A percentile compares a stretch with the other conserved stretches of the same genome.
Evolutionary conservation across 352 stramenopile species (phyloP).

Genomic region (Globisporangium alternatum): DNA sequence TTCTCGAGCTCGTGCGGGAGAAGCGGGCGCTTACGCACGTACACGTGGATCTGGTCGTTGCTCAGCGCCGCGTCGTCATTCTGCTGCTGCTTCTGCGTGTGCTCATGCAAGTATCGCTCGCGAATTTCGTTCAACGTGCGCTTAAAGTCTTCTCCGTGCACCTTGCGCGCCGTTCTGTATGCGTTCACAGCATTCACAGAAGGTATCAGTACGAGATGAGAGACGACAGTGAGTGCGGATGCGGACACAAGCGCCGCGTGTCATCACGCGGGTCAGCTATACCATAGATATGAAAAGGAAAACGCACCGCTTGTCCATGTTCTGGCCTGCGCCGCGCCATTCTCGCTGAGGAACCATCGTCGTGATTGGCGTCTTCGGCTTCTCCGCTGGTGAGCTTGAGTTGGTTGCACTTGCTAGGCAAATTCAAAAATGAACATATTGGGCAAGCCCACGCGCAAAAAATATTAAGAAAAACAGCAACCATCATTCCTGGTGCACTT

Average conservation of each 20-base stretch:
- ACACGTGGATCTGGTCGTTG: conserved; percentile 76
- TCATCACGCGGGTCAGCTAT: background rate
- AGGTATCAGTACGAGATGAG: background rate
- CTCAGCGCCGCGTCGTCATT: conserved; percentile 8
- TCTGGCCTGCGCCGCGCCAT: conserved; percentile 58
- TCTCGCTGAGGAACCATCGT: conserved; percentile 61
- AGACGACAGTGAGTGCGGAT: background rate
- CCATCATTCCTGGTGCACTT: conserved; percentile 8
- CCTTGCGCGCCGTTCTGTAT: conserved; percentile 60
- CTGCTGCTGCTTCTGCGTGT: conserved; percentile 10
- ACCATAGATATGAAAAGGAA: background rate
- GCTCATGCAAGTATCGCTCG: conserved; percentile 33
- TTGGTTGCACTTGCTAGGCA: background rate
- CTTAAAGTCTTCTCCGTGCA: conserved; percentile 54
- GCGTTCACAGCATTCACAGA: conserved; percentile 1
- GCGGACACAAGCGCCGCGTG: background rate
- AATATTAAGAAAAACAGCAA: background rate
- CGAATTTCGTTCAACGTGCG: conserved; percentile 45
- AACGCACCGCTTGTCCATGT: conserved; percentile 67
- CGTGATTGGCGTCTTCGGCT: background rate
- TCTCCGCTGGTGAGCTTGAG: background rate
- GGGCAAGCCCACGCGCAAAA: background rate
- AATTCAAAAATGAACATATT: conserved; percentile 5
- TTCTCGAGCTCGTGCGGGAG: conserved; percentile 81
- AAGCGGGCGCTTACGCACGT: conserved; percentile 86